Conservation (phyloP, 176 grass and related monocot species). For the Oryza glaberrima region DNA sequence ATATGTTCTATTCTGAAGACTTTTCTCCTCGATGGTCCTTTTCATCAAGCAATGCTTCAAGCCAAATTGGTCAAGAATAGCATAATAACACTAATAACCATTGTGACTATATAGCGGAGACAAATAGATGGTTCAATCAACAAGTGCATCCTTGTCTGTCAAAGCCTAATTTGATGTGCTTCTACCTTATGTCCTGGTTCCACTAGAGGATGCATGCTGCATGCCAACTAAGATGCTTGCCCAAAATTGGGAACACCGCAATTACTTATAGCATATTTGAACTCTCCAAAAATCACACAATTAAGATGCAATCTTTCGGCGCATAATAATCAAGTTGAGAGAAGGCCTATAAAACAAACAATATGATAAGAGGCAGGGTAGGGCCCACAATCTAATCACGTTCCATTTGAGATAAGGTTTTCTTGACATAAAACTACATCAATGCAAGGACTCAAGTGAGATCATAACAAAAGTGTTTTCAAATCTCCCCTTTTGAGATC, state of each 20-base stretch:
- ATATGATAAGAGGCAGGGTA: background rate
- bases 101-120: background rate
- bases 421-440: slow-evolving; percentile 61
- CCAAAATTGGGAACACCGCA: slow-evolving; percentile 44
- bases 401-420: slow-evolving; percentile 69
- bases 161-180: slow-evolving; percentile 4
- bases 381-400: slow-evolving; percentile 58
- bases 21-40: background rate
- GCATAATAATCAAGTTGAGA: slow-evolving; percentile 51
- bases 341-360: slow-evolving; percentile 50
- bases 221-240: slow-evolving; percentile 49
- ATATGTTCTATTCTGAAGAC: background rate
- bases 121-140: slow-evolving; percentile 3
- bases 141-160: slow-evolving; percentile 1
- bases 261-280: slow-evolving; percentile 51
- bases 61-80: background rate
- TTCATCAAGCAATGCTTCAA: background rate
- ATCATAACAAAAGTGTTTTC: slow-evolving; percentile 68
- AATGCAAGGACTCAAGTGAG: slow-evolving; percentile 57
- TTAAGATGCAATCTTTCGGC: slow-evolving; percentile 56
- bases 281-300: slow-evolving; percentile 45
- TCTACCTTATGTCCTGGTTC: slow-evolving; percentile 33
- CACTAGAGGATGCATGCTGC: slow-evolving; percentile 47
- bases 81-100: background rate
- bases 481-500: slow-evolving; percentile 75